Conservation (phyloP, 306 rosid genomes). For the Betula pendula region DNA sequence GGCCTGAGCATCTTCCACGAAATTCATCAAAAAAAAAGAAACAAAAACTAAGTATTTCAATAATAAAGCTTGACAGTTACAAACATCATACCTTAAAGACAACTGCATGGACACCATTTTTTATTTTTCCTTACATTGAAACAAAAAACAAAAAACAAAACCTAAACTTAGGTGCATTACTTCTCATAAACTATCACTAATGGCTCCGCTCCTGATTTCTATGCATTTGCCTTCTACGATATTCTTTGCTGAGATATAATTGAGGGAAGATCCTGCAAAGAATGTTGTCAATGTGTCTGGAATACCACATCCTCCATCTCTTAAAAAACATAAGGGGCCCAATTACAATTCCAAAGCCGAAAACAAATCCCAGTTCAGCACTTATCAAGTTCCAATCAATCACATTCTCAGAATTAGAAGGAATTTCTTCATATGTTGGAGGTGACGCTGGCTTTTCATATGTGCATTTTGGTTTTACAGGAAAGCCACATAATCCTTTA, state of each 20-base stretch:
- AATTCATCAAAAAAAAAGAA: too few species aligned
- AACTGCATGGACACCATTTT: too few species aligned
- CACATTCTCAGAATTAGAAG: neutral
- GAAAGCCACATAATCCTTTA: slow-evolving; percentile 17
- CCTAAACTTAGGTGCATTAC: too few species aligned
- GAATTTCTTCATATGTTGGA: neutral
- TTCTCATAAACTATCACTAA: neutral
- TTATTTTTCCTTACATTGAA: too few species aligned
- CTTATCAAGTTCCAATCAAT: neutral
- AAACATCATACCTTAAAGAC: too few species aligned
- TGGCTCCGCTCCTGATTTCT: neutral
- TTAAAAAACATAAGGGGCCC: neutral
- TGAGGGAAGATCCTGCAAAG: neutral
- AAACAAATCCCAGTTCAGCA: slow-evolving; percentile 3
- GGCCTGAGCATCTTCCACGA: too few species aligned
- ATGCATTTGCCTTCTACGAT: neutral
- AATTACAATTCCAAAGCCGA: neutral
- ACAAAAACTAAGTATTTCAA: too few species aligned
- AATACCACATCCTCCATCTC: slow-evolving; percentile 6
- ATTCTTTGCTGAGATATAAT: neutral
- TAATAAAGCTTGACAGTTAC: too few species aligned
- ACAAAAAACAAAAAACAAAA: too few species aligned
- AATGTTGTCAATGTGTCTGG: neutral
- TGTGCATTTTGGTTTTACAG: neutral
- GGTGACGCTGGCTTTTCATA: neutral